Percentiles rank a stretch among this genome's conserved stretches.
Evolutionary conservation across 345 rosid genomes (phyloP).

Genomic region (Erysimum cheiranthoides): DNA sequence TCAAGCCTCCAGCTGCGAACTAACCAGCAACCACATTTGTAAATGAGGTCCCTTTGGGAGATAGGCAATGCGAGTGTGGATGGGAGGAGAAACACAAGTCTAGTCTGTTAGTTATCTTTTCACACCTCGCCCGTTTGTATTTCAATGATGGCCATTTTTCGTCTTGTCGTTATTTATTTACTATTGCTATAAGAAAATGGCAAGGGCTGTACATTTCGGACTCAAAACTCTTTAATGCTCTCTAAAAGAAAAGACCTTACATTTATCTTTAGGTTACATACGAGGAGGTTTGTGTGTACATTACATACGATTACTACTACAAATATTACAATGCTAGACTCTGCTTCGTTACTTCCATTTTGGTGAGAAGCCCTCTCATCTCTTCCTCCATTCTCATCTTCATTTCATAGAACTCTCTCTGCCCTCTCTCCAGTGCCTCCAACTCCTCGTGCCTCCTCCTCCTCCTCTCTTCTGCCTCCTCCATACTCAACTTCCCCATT

Average conservation of each 20-base stretch:
- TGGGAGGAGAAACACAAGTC: conserved; percentile 21
- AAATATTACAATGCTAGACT: conserved; percentile 60
- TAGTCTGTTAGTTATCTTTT: conserved; percentile 27
- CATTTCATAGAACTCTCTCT: conserved; percentile 73
- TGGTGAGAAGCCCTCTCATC: conserved; percentile 74
- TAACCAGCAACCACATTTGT: conserved; percentile 36
- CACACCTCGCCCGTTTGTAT: conserved; percentile 24
- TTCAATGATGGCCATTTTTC: conserved; percentile 15
- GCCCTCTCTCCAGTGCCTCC: conserved; percentile 76
- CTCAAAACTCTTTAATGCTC: conserved; percentile 4
- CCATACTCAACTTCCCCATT: conserved; percentile 64
- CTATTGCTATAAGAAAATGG: not conserved
- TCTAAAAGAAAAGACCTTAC: conserved; percentile 9
- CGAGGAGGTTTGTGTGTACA: conserved; percentile 18
- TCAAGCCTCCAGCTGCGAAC: conserved; percentile 59
- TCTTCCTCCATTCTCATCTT: conserved; percentile 94
- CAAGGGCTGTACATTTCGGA: conserved; percentile 24
- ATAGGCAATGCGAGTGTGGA: conserved; percentile 26
- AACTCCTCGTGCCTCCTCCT: conserved; percentile 73
- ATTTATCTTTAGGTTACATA: conserved; percentile 24
- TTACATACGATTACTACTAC: conserved; percentile 19
- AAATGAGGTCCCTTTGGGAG: conserved; percentile 25
- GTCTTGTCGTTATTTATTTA: conserved; percentile 6
- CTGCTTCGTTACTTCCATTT: conserved; percentile 86
- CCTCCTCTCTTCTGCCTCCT: conserved; percentile 68